A percentile compares a stretch with the other conserved stretches of the same genome.
Conservation (phyloP, 306 rosid species). For the Cicer yamashitae region DNA sequence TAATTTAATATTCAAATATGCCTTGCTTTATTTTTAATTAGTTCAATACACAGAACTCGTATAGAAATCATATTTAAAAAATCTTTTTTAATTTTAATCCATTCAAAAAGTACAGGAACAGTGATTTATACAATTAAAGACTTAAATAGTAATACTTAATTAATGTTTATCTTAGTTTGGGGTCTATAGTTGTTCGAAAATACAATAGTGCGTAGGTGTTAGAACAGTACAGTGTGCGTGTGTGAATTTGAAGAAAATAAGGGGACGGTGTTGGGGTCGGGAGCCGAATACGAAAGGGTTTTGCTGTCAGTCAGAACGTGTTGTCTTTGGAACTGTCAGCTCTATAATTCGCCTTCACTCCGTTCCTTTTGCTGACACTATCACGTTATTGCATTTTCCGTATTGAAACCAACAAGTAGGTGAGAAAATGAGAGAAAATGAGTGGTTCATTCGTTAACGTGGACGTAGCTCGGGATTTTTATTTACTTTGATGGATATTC, state of each 20-base stretch:
- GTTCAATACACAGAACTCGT: too few relatives aligned
- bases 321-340: slow-evolving; percentile 56
- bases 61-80: too few relatives aligned
- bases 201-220: background rate
- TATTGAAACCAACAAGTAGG: slow-evolving; percentile 28
- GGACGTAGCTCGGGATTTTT: slow-evolving; percentile 18
- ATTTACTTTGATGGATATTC: slow-evolving; percentile 14
- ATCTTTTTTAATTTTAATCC: too few relatives aligned
- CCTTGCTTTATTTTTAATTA: too few relatives aligned
- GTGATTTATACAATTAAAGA: too few relatives aligned
- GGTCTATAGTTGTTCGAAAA: background rate
- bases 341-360: slow-evolving; percentile 52
- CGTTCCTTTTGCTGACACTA: slow-evolving; percentile 71
- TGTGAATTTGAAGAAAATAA: background rate
- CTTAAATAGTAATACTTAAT: too few relatives aligned
- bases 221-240: background rate
- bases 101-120: too few relatives aligned
- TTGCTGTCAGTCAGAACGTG: slow-evolving; percentile 54
- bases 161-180: too few relatives aligned
- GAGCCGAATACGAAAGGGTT: slow-evolving; percentile 33
- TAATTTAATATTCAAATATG: too few relatives aligned
- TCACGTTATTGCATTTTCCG: slow-evolving; percentile 57
- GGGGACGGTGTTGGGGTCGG: slow-evolving; percentile 3
- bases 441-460: slow-evolving; percentile 18
- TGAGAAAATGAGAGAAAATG: slow-evolving; percentile 36